These are phyloP conservation scores for Vitis rupestris DNA, from an alignment of 164 flowering plant genomes.

Conservation along the genomic window DNA sequence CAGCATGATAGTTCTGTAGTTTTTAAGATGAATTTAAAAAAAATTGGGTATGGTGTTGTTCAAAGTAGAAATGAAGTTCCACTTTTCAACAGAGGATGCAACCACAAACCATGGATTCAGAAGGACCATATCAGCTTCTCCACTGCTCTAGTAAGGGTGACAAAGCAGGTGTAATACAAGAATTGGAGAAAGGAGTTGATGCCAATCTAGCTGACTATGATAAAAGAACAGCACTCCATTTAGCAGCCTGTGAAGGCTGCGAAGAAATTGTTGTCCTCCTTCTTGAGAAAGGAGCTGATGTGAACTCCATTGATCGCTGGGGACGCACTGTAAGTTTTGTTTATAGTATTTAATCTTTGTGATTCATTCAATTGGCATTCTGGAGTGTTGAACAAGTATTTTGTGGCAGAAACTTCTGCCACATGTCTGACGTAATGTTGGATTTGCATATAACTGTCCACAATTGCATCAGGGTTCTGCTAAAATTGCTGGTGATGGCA, in stretches of 20 bases:
- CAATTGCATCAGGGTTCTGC: no score
- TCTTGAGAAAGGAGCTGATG: conserved; percentile 61
- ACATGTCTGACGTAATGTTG: not conserved
- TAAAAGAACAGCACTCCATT: conserved; percentile 64
- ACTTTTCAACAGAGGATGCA: conserved; percentile 13
- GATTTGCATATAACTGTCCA: no score
- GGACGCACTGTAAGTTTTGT: conserved; percentile 56
- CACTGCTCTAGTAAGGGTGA: conserved; percentile 56
- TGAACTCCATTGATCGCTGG: conserved; percentile 56
- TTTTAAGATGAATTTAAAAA: conserved; percentile 20
- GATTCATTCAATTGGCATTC: not conserved
- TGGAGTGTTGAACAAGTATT: not conserved
- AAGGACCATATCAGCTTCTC: conserved; percentile 55
- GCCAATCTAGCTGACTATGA: conserved; percentile 55
- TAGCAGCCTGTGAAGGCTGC: conserved; percentile 66
- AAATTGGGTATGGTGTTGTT: not conserved
- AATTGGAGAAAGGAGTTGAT: conserved; percentile 50
- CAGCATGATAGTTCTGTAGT: no score
- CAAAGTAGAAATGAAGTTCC: no score
- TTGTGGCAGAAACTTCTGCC: conserved; percentile 1
- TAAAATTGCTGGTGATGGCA: no score
- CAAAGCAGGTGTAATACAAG: conserved; percentile 51
- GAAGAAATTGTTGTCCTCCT: conserved; percentile 47
- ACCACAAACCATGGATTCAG: conserved; percentile 23
- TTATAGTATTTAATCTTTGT: not conserved